Percentiles rank a stretch among this genome's conserved stretches.
Evolutionary conservation across 2,329 filamentous ascomycete species (phyloP).

Genomic region (Pseudopithomyces maydicus): DNA sequence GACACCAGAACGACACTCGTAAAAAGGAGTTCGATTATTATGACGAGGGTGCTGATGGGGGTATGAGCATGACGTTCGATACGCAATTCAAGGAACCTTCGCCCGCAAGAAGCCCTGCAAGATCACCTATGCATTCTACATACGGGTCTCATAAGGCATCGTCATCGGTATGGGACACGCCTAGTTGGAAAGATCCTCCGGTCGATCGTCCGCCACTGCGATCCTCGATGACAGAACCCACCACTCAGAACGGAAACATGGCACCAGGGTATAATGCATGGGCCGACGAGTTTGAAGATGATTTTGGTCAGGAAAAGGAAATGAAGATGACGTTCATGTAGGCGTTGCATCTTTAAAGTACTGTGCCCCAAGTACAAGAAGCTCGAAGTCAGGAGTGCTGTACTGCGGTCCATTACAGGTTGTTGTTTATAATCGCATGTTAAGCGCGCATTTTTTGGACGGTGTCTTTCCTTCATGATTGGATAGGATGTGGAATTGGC

Average conservation of each 20-base stretch:
- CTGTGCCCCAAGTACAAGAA: too few relatives aligned
- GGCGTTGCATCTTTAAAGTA: background rate
- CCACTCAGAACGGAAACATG: slow-evolving; percentile 17
- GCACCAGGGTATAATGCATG: slow-evolving; percentile 52
- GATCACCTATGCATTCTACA: slow-evolving; percentile 17
- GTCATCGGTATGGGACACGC: slow-evolving; percentile 15
- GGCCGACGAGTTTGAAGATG: slow-evolving; percentile 53
- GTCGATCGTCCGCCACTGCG: slow-evolving; percentile 34
- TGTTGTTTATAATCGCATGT: slow-evolving; percentile 7
- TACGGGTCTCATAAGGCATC: slow-evolving; percentile 16
- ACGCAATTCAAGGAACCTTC: slow-evolving; percentile 37
- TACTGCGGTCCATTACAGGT: background rate
- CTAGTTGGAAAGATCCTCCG: slow-evolving; percentile 22
- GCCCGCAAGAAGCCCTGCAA: slow-evolving; percentile 12
- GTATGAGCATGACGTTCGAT: slow-evolving; percentile 53
- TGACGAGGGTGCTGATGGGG: slow-evolving; percentile 40
- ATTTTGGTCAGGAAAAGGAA: slow-evolving; percentile 53
- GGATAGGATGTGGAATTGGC: background rate
- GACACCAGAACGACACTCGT: slow-evolving; percentile 10
- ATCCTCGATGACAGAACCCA: slow-evolving; percentile 35
- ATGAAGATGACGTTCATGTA: slow-evolving; percentile 55
- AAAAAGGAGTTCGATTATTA: slow-evolving; percentile 39
- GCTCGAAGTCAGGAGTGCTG: background rate
- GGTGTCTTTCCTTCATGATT: slow-evolving; percentile 1
- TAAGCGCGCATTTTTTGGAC: slow-evolving; percentile 6